Percentiles rank a stretch among this genome's conserved stretches.
phyloP scores from a whole-genome alignment of 495 filamentous ascomycete species.

The Aspergillus egyptiacus region DNA sequence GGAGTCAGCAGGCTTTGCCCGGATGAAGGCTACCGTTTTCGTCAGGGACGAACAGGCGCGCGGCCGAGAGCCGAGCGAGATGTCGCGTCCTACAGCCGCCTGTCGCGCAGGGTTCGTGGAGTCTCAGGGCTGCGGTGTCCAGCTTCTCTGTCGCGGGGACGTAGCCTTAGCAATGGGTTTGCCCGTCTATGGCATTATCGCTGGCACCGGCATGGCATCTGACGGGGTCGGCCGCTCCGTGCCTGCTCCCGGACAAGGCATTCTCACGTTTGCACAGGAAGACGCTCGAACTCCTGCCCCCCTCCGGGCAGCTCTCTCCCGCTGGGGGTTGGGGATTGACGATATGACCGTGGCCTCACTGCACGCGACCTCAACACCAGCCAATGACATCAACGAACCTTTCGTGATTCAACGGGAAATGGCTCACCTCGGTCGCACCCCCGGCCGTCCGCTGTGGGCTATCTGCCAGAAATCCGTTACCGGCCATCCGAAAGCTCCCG shows the following conservation, averaged over 20 bases:
- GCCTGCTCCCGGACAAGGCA: conserved; percentile 88
- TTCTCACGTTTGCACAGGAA: conserved; percentile 90
- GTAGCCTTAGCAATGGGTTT: conserved; percentile 96
- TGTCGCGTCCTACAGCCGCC: conserved; percentile 93
- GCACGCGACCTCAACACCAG: conserved; percentile 95
- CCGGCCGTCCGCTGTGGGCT: conserved; percentile 89
- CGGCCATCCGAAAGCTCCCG: conserved; percentile 96
- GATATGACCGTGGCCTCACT: conserved; percentile 90
- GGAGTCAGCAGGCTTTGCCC: conserved; percentile 96
- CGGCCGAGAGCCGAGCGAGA: conserved; percentile 86
- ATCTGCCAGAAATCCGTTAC: conserved; percentile 99
- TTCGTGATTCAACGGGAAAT: conserved; percentile 93
- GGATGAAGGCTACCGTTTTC: conserved; percentile 98
- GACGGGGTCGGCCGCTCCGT: conserved; percentile 97
- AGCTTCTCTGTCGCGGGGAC: conserved; percentile 92
- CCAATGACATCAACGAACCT: conserved; percentile 98
- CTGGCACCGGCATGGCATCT: conserved; percentile 85
- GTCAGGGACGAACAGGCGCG: conserved; percentile 88
- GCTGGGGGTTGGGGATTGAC: conserved; percentile 96
- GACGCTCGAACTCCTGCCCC: conserved; percentile 54
- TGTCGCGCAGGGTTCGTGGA: conserved; percentile 97
- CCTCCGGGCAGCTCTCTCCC: conserved; percentile 87
- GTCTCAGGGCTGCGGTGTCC: conserved; percentile 93
- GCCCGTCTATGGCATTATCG: conserved; percentile 89
- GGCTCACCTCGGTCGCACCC: conserved; percentile 82